Conservation (phyloP, 1,139 yeast genomes). For the Hemisphaericaspora lyxosophila region DNA sequence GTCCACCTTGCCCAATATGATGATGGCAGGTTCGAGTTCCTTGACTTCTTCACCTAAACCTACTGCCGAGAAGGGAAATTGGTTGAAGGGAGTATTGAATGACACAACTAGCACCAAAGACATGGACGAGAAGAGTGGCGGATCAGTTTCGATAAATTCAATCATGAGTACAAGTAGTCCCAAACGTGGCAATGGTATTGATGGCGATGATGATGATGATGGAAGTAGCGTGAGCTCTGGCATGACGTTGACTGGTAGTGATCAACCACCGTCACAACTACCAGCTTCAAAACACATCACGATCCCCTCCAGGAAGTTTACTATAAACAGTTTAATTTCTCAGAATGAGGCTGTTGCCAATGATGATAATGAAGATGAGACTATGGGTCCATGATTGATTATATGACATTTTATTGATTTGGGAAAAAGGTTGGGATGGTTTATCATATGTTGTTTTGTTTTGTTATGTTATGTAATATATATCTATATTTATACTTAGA, state of each 20-base stretch:
- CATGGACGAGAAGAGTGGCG: not conserved
- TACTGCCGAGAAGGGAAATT: slow-evolving; percentile 11
- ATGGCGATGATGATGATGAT: not conserved
- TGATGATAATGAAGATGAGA: too few species aligned
- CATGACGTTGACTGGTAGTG: not conserved
- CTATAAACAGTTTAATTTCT: slow-evolving; percentile 34
- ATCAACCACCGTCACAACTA: not conserved
- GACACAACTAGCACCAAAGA: not conserved
- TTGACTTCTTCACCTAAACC: not conserved
- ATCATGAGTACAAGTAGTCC: not conserved
- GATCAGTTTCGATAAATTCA: not conserved
- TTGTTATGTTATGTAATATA: too few species aligned
- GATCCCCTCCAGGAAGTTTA: slow-evolving; percentile 32
- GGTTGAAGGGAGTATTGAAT: slow-evolving; percentile 18
- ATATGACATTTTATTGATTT: too few species aligned
- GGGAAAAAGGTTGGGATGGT: too few species aligned
- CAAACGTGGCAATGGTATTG: not conserved
- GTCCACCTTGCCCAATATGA: slow-evolving; percentile 7
- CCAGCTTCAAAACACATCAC: too few species aligned
- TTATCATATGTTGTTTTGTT: too few species aligned
- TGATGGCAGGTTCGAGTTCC: not conserved
- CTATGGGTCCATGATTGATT: too few species aligned
- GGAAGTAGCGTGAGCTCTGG: not conserved
- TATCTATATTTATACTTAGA: too few species aligned
- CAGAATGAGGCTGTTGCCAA: not conserved